Evolutionary conservation across 164 flowering plant genomes (phyloP).

Genomic region (Platanus orientalis): DNA sequence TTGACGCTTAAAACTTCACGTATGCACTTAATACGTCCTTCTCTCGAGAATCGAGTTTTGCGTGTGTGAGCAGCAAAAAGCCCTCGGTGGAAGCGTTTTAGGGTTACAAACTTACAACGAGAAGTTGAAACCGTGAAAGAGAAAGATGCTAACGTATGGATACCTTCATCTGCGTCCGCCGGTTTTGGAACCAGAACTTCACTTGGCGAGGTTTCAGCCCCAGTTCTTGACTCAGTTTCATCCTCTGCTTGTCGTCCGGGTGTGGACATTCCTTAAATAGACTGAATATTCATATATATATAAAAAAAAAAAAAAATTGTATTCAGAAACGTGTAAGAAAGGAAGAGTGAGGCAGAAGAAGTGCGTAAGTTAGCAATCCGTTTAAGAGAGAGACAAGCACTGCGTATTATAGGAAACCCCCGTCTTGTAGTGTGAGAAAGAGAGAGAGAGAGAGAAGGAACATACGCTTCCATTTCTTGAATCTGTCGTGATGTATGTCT

Average conservation of each 20-base stretch:
- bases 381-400: neutral
- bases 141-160: slow-evolving; percentile 13
- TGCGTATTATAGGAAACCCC: too few relatives aligned
- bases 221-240: slow-evolving; percentile 78
- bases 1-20: too few relatives aligned
- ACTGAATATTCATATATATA: neutral
- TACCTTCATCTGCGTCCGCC: slow-evolving; percentile 95
- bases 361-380: too few relatives aligned
- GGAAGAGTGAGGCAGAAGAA: too few relatives aligned
- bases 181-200: slow-evolving; percentile 98
- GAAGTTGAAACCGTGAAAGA: too few relatives aligned
- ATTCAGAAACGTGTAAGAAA: too few relatives aligned
- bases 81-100: neutral
- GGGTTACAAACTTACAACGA: too few relatives aligned
- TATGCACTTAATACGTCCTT: too few relatives aligned
- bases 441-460: neutral
- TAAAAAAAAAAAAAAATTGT: neutral
- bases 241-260: slow-evolving; percentile 92
- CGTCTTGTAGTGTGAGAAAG: too few relatives aligned
- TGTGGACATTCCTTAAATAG: slow-evolving; percentile 81
- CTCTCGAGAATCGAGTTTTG: too few relatives aligned
- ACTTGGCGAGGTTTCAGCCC: slow-evolving; percentile 93
- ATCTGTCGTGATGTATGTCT: slow-evolving; percentile 89
- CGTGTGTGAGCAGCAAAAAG: too few relatives aligned
- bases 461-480: slow-evolving; percentile 96